Base-by-base conservation (phyloP, 2,329 filamentous ascomycete species). In the Pseudocercospora cruenta region DNA sequence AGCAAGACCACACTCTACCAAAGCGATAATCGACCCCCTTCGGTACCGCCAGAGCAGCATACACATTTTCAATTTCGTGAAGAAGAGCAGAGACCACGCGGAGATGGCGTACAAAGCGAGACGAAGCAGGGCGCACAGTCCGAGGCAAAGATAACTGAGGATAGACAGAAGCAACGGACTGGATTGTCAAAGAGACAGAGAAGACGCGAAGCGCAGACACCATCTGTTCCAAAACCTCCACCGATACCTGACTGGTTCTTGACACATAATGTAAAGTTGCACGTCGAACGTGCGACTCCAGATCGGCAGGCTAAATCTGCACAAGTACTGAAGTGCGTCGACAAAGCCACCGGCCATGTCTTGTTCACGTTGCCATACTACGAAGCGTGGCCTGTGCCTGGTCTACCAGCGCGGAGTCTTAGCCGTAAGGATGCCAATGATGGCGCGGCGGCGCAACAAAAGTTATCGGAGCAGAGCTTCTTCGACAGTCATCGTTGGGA, bases 181-280 rank as follows among this genome's bases (percentile, higher is more conserved):
- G 66, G 72, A 53, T 68, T 70, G 67, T 69, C 67, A 12, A 63
- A 69, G 57, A 64, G 71, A 24, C 63, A 72, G 51, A 59, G 71
- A 64, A 57, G 65, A 43, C 61, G 64, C 19, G 61, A 64, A 31
- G 49, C 59, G 12, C 54, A 60, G 58, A 47, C 45, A 62, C 60
- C 19, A 65, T 72, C 21, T 51, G 64, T 73, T 16, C 75, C 75
- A 1, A 72, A 69, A 55, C 74, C 76, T 3, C 75, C 76, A 19
- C 74, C 75, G 7, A 67, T 79, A n/a, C 78, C 78, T 12, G 72
- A 76, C 5, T 79, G 78, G 78, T 79, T 79, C 61, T 59, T 79
- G 54, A 71, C 72, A 24, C 70, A 78, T 59, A 79, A 79, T 70
- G 76, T 79, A 53, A 72, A 72, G 51, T 67, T 78, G 24, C 62